A percentile compares a stretch with the other conserved stretches of the same genome.
phyloP scores from a whole-genome alignment of 306 rosid genomes.

The Ziziphus jujuba region DNA sequence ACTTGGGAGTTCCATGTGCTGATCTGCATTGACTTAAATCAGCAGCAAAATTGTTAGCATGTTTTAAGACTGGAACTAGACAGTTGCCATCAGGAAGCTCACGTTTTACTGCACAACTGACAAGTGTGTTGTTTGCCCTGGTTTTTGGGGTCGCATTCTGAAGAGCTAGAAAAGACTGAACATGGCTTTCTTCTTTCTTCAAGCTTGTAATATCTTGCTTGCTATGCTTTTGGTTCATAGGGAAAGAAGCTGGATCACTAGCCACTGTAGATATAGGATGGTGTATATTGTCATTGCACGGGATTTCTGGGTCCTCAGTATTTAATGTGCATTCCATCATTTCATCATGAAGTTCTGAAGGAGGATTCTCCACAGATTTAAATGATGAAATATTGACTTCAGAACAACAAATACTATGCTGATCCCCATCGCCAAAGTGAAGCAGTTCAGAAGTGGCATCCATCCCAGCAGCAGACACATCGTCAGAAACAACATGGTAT shows the following conservation, averaged over 20 bases:
- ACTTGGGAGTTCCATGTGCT: constrained; percentile 36
- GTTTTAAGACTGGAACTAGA: constrained; percentile 43
- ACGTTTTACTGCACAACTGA: constrained; percentile 33
- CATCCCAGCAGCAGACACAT: constrained; percentile 20
- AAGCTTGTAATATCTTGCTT: constrained; percentile 28
- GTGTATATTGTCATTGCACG: constrained; percentile 39
- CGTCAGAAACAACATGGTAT: constrained; percentile 21
- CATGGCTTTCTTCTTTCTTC: constrained; percentile 42
- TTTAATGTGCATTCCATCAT: constrained; percentile 49
- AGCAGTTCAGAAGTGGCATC: constrained; percentile 26
- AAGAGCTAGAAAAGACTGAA: constrained; percentile 24
- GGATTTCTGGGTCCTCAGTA: constrained; percentile 66
- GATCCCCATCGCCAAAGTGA: constrained; percentile 32
- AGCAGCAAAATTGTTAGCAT: constrained; percentile 25
- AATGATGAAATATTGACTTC: constrained; percentile 29
- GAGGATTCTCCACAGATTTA: constrained; percentile 25
- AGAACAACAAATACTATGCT: constrained; percentile 24
- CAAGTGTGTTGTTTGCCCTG: constrained; percentile 31
- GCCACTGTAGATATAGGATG: constrained; percentile 23
- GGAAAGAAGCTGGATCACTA: constrained; percentile 28
- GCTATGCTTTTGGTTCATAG: constrained; percentile 20
- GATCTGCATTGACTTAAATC: constrained; percentile 38
- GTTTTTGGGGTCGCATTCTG: constrained; percentile 28
- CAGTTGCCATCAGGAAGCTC: constrained; percentile 37
- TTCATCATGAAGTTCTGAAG: constrained; percentile 18